These are phyloP conservation scores for Coniophora puteana DNA, from an alignment of 1,284 basidiomycete genomes.

Conservation along the genomic window DNA sequence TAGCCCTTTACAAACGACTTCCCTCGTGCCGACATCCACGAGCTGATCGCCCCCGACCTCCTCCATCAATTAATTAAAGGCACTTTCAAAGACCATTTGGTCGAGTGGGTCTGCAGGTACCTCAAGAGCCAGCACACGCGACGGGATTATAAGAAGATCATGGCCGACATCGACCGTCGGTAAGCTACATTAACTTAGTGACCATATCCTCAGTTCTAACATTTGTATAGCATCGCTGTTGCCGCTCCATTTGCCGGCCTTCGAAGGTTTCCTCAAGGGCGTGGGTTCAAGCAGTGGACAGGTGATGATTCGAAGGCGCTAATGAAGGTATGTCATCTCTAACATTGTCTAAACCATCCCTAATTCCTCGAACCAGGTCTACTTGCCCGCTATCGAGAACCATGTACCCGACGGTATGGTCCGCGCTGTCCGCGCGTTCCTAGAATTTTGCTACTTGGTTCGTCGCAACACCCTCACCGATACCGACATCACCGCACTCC, in stretches of 20 bases:
- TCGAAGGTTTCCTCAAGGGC: slow-evolving; percentile 10
- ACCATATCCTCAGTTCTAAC: not conserved
- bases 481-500: not conserved
- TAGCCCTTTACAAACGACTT: slow-evolving; percentile 11
- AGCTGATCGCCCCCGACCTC: slow-evolving; percentile 8
- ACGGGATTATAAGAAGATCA: not conserved
- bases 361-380: slow-evolving; percentile 7
- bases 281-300: slow-evolving; percentile 13
- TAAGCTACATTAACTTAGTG: not conserved
- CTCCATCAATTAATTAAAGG: slow-evolving; percentile 13
- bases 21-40: slow-evolving; percentile 9
- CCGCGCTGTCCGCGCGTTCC: slow-evolving; percentile 1
- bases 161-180: slow-evolving; percentile 13
- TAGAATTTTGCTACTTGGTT: slow-evolving; percentile 13
- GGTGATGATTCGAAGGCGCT: slow-evolving; percentile 15
- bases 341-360: not conserved
- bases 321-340: slow-evolving; percentile 12
- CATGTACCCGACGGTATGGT: slow-evolving; percentile 7
- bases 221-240: slow-evolving; percentile 5
- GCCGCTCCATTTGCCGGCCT: slow-evolving; percentile 10
- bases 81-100: slow-evolving; percentile 7
- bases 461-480: slow-evolving; percentile 1
- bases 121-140: slow-evolving; percentile 1
- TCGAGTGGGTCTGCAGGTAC: slow-evolving; percentile 11
- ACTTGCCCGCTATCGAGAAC: slow-evolving; percentile 7